phyloP scores from a whole-genome alignment of 306 rosid species.

The Casuarina glauca region DNA sequence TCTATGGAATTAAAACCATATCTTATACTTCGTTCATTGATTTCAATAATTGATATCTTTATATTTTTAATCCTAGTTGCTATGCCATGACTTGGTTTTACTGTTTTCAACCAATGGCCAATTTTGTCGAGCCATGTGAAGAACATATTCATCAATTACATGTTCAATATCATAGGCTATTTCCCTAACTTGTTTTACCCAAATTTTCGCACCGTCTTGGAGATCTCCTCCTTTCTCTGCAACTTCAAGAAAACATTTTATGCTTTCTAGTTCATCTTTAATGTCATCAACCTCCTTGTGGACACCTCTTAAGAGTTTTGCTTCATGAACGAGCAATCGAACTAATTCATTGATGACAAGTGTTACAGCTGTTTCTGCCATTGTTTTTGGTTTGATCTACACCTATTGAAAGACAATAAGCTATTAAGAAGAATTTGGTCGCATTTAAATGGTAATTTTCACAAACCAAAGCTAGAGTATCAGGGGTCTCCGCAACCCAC shows the following conservation, averaged over 20 bases:
- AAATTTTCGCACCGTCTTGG: neutral
- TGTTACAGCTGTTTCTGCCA: slow-evolving; percentile 12
- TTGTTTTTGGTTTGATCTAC: neutral
- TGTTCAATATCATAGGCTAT: slow-evolving; percentile 13
- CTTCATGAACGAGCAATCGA: slow-evolving; percentile 14
- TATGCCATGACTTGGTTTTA: slow-evolving; percentile 2
- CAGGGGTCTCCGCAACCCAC: too few species aligned
- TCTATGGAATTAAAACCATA: slow-evolving; percentile 1
- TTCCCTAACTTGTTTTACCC: slow-evolving; percentile 11
- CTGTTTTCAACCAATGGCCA: neutral
- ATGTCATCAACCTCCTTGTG: neutral
- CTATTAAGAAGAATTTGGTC: too few species aligned
- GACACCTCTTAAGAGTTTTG: neutral
- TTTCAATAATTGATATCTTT: neutral
- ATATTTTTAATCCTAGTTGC: neutral
- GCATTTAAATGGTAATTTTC: too few species aligned
- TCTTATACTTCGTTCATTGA: slow-evolving; percentile 3
- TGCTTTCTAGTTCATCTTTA: slow-evolving; percentile 2
- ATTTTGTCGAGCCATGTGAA: neutral
- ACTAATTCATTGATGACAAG: neutral
- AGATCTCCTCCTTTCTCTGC: neutral
- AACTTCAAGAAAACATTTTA: slow-evolving; percentile 12
- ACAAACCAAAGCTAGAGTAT: too few species aligned
- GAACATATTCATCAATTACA: slow-evolving; percentile 1
- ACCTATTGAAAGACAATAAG: neutral